Base-by-base conservation (phyloP, 257 asterid species). In the Knoxia roxburghii region DNA sequence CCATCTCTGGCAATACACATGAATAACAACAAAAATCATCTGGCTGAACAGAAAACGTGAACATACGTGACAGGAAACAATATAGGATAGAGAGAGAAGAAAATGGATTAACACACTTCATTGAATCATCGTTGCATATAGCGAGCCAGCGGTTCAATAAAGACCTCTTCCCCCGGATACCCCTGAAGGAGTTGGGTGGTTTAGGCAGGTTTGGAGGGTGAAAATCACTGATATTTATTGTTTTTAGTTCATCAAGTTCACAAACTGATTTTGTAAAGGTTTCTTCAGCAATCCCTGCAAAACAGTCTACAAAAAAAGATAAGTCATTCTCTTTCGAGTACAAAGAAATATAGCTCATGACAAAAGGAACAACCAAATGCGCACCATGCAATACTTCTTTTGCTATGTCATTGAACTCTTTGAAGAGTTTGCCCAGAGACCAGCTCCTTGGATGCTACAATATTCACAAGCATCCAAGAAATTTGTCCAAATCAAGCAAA, bases 121-220 rank as follows among this genome's bases (percentile, higher is more conserved):
- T 61, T 71, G 92, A 85, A 78, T 90, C 97, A 76, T 94, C 97
- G 17, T 94, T 76, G 73, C 90, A 84, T 77, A 94, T 86, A 74
- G 87, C 80, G 67, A 90, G 85, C 97, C 99, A 94, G 40, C 97
- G 93, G 71, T 84, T 90, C 78, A 90, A 61, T 20, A 91, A 80
- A 54, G 80, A 81, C 84, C 84, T 79, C 83, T 90, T 90, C 85
- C 86, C 87, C 69, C 89, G 88, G 49, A 94, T 85, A 35, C 99
- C 99, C 70, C 91, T 84, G 66, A 88, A 90, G 74, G 95, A 80
- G 83, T 81, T 79, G 3, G 92, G 95, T 67, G 84, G 84, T 70
- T 69, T 77, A 67, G 99, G 97, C 79, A 94, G 80, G 71, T 65
- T 71, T 62, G 96, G 90, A 64, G 80, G 90, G 73, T 77, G 80